Conservation (phyloP, 2,329 filamentous ascomycete species). For the Alternaria triticina region DNA sequence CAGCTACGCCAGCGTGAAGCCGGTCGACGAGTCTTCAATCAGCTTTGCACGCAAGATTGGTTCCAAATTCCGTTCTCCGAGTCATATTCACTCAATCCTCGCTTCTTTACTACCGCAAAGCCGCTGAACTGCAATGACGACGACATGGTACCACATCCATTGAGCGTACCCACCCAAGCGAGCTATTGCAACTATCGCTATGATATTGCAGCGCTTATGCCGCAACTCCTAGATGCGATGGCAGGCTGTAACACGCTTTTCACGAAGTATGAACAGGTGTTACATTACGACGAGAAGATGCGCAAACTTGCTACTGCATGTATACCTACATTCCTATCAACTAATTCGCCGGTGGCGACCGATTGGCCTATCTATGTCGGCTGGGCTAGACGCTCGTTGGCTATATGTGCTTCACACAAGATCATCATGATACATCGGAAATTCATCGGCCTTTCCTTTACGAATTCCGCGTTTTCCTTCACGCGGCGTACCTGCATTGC, state of each 20-base stretch:
- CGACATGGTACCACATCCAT: conserved; percentile 16
- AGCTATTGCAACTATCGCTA: conserved; percentile 47
- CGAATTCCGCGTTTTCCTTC: conserved; percentile 47
- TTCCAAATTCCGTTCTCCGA: conserved; percentile 51
- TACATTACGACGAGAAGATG: conserved; percentile 48
- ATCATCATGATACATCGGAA: conserved; percentile 54
- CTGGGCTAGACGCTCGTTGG: conserved; percentile 48
- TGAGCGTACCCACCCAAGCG: conserved; percentile 35
- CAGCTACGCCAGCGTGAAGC: conserved; percentile 35
- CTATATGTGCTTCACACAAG: conserved; percentile 49
- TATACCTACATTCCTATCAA: conserved; percentile 42
- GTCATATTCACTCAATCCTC: conserved; percentile 44
- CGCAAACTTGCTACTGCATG: conserved; percentile 44
- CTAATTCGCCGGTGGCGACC: conserved; percentile 34
- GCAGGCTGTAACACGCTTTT: conserved; percentile 45
- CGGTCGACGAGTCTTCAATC: conserved; percentile 45
- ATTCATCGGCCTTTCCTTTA: conserved; percentile 49
- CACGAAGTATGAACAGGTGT: conserved; percentile 51
- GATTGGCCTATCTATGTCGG: conserved; percentile 47
- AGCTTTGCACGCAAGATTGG: conserved; percentile 53
- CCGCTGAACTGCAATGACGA: conserved; percentile 47
- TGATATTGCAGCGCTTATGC: conserved; percentile 49
- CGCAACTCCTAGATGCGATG: conserved; percentile 46
- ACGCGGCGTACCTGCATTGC: conserved; percentile 51
- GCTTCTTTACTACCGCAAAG: conserved; percentile 34